Evolutionary conservation across 108 stramenopile species (phyloP), one percentile per base, ranked within the genome.

Genomic region (Conticribra weissflogii): DNA sequence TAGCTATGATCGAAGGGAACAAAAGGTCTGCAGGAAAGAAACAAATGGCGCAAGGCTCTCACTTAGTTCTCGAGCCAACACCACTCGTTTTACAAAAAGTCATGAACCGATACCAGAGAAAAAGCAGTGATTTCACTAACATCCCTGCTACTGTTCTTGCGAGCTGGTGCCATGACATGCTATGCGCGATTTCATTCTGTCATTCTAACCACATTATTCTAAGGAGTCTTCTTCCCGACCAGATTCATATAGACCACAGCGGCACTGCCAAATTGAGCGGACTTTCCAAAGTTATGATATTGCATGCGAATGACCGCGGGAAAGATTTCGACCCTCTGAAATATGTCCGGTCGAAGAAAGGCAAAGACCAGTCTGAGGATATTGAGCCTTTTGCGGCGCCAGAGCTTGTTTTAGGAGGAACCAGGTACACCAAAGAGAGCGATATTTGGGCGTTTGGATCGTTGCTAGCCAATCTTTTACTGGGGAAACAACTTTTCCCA

Each of bases 401-500:
- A 0, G 93, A 94, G 66, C 76, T 90, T 50, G 68, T 94, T 46
- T 59, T 94, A 21, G 93, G 93, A 25, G 85, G 87, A 9, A 84
- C 85, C 21, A 79, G 86, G 50, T 72, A 85, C 69, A 90, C 88
- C 0, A 88, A 84, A 56, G 88, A 90, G 54, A 91, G 83, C 8
- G 93, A 94, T 59, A 82, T 94, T 54, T 94, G 89, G 89, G 71
- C 88, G n/a, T 56, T 91, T n/a, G 93, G 87, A 19, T 85, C 88
- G 66, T 57, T 94, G 31, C 51, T 94, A 29, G 88, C 90, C 3
- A 82, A 91, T 60, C 68, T 94, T 30, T 78, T 94, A 7, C 68
- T 94, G 44, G 74, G 82, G 21, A 91, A 88, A 57, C 87, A 90
- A n/a, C 54, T 86, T n/a, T 94, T 88, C 65, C 66, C 84, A 16